A percentile compares a stretch with the other conserved stretches of the same genome.
These are phyloP conservation scores for Colletotrichum lini DNA, from an alignment of 2,329 filamentous ascomycete species.

Conservation along the genomic window DNA sequence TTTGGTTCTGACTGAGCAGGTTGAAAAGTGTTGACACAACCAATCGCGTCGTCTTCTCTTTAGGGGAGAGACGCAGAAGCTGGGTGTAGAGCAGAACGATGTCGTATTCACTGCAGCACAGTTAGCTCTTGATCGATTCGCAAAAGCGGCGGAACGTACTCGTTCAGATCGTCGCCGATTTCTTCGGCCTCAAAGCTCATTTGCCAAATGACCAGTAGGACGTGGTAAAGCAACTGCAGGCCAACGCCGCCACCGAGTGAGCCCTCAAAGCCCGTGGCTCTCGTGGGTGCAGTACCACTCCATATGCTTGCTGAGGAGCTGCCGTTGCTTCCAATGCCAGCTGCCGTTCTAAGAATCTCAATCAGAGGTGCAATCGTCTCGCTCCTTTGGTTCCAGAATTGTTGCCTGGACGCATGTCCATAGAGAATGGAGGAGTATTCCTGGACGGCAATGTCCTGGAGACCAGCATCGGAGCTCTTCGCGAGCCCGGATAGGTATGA, in stretches of 20 bases:
- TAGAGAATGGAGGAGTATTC: conserved; percentile 89
- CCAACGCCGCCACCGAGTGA: conserved; percentile 85
- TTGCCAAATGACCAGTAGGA: conserved; percentile 95
- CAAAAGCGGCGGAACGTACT: conserved; percentile 68
- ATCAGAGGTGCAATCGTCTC: conserved; percentile 88
- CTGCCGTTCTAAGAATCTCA: conserved; percentile 85
- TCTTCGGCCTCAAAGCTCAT: conserved; percentile 91
- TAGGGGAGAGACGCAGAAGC: conserved; percentile 90
- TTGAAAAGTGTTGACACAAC: conserved; percentile 92
- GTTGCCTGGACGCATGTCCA: conserved; percentile 78
- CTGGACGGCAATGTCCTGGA: conserved; percentile 96
- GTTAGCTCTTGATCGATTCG: conserved; percentile 6
- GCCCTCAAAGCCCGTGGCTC: conserved; percentile 74
- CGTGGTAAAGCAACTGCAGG: conserved; percentile 93
- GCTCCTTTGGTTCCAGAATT: conserved; percentile 92
- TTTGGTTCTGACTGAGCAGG: conserved; percentile 78
- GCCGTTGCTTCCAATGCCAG: conserved; percentile 77
- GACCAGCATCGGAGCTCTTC: conserved; percentile 87
- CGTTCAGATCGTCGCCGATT: conserved; percentile 83
- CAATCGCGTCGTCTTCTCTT: conserved; percentile 96
- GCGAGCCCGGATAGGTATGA: conserved; percentile 88
- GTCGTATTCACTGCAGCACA: conserved; percentile 82
- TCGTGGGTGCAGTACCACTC: conserved; percentile 66
- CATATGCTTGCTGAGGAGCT: conserved; percentile 74
- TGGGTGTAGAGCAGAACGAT: conserved; percentile 93